These are phyloP conservation scores for Meyerozyma athensensis DNA, from an alignment of 1,139 yeast genomes.

Conservation along the genomic window DNA sequence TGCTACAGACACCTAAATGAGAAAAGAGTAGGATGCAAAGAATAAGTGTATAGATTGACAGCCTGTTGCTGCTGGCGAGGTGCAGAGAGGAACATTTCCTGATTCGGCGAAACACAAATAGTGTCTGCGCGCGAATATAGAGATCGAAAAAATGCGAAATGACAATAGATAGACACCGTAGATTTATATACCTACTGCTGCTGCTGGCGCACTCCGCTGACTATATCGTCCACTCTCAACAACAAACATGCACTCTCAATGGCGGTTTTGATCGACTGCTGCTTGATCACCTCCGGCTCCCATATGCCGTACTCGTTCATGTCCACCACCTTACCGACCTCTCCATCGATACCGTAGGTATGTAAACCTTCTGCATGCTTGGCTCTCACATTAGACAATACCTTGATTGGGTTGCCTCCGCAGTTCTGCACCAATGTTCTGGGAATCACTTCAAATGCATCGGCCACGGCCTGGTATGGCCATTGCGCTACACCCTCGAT, in stretches of 20 bases:
- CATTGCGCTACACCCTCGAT: constrained; percentile 96
- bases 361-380: constrained; percentile 87
- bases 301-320: constrained; percentile 95
- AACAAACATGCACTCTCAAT: constrained; percentile 94
- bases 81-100: not conserved
- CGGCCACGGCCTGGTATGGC: constrained; percentile 99
- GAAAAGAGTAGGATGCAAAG: not conserved
- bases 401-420: constrained; percentile 92
- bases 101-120: constrained; percentile 1
- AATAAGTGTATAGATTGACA: not conserved
- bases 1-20: too few species aligned
- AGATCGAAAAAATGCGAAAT: too few species aligned
- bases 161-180: not conserved
- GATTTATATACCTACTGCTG: constrained; percentile 3
- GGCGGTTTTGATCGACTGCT: constrained; percentile 94
- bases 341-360: constrained; percentile 94
- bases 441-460: constrained; percentile 97
- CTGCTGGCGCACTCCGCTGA: constrained; percentile 77
- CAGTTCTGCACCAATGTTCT: constrained; percentile 95
- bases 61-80: not conserved
- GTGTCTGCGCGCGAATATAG: too few species aligned
- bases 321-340: constrained; percentile 87
- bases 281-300: constrained; percentile 98
- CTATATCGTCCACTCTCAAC: constrained; percentile 95
- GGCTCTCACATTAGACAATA: constrained; percentile 87